Base-by-base conservation (phyloP, 2,329 filamentous ascomycete species). In the Fusarium sp. region DNA sequence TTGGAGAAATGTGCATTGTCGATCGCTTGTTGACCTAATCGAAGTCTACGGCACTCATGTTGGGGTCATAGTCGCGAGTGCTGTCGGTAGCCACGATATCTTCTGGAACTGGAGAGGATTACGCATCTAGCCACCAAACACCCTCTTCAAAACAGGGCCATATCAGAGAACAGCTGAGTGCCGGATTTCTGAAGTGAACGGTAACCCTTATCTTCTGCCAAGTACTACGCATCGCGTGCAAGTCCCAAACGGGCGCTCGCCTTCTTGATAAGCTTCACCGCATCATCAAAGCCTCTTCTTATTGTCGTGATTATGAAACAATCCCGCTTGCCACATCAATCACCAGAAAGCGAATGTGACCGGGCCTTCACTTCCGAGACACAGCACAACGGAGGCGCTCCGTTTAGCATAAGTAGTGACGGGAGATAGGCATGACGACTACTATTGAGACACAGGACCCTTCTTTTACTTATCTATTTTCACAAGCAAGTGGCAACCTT, bases 341-440 rank as follows among this genome's bases (percentile, higher is more conserved):
- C 35, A 9, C 5, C 17, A 37, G 17, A n/a, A 37, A 37, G n/a
- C 35, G 8, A n/a, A 37, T n/a, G n/a, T 17, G 35, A 37, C 35
- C 35, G 5, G 17, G 9, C 35, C n/a, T 37, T n/a, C 17, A n/a
- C 9, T 5, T n/a, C 17, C 10, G 6, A 32, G 26, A 46, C 33
- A 58, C 20, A 20, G 20, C 20, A 20, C 20, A 11, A 24, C 40
- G 30, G 45, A 64, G 33, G 20, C 17, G 17, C 14, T 51, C 56
- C 47, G 47, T n/a, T 14, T 33, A 33, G 13, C 19, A 24, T 14
- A 14, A 33, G 20, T n/a, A 5, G 5, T 9, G 2, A 13, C 51
- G 52, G 52, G 62, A 65, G 49, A 67, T 59, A 49, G 32, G 44
- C 59, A 46, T 49, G 26, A 10, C 22, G 22, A 40, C 7, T 37